These are phyloP conservation scores for Inosperma sp. DNA, from an alignment of 768 basidiomycete genomes.

Conservation along the genomic window DNA sequence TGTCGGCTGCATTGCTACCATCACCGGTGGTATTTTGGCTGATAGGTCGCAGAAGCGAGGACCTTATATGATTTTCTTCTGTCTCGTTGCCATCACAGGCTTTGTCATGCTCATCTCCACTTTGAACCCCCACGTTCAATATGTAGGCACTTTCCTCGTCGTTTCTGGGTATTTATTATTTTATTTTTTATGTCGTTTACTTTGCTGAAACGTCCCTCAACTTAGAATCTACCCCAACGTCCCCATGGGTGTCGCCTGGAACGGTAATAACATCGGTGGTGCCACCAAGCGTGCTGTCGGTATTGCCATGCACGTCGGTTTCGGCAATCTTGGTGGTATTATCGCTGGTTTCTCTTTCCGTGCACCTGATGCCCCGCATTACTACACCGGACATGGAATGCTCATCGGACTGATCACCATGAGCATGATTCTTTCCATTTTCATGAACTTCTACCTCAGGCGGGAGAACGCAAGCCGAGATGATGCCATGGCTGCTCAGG, in stretches of 20 bases:
- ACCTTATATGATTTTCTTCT: constrained; percentile 27
- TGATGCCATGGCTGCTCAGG: constrained; percentile 18
- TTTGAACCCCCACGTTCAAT: constrained; percentile 25
- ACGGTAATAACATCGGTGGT: constrained; percentile 32
- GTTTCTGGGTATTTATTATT: constrained; percentile 24
- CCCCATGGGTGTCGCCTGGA: constrained; percentile 31
- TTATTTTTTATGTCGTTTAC: background rate
- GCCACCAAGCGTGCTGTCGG: constrained; percentile 32
- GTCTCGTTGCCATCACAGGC: constrained; percentile 23
- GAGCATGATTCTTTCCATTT: constrained; percentile 21
- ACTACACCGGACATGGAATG: constrained; percentile 30
- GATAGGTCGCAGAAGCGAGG: constrained; percentile 26
- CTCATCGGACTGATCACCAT: constrained; percentile 28
- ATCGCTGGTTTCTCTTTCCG: constrained; percentile 30
- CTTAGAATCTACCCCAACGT: constrained; percentile 31
- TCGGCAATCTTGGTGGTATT: constrained; percentile 31
- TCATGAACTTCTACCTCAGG: constrained; percentile 28
- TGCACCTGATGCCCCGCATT: constrained; percentile 25
- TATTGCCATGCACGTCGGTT: constrained; percentile 33
- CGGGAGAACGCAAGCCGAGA: constrained; percentile 28
- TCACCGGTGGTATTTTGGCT: constrained; percentile 21
- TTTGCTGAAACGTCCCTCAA: constrained; percentile 6
- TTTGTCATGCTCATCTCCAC: constrained; percentile 28
- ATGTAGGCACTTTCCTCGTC: constrained; percentile 29
- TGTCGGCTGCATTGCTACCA: constrained; percentile 27